Base-by-base conservation (phyloP, 78 protist genomes). In the Cyanophora paradoxa region DNA sequence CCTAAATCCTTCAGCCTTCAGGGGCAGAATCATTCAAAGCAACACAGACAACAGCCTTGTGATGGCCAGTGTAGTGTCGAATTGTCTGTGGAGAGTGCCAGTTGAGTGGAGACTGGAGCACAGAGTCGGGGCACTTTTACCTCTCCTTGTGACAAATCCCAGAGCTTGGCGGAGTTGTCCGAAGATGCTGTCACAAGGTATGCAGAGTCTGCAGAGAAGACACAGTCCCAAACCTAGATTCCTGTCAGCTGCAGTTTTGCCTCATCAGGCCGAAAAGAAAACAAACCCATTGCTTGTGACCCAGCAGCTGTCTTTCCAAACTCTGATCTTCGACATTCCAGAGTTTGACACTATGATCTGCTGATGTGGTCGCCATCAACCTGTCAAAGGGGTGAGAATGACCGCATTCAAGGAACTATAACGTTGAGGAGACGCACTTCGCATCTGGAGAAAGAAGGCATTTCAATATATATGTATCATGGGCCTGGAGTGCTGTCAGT, bases 211-310 rank as follows among this genome's bases (percentile, higher is more conserved):
- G 83, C 77, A 2, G 91, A 77, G 79, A 92, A 96, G 56, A 85
- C 92, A 24, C 93, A 89, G 80, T 96, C 98, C 99, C 99, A 96
- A 19, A 96, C 99, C 99, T 98, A 94, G n/a, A 10, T 44, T 10
- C 10, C 52, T 16, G 52, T 10, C n/a, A 44, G 13, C 52, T 44
- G 52, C 10, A 44, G n/a, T 44, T 44, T 16, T 16, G 10, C 52
- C 52, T 44, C 13, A 44, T 44, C 52, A 44, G 10, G 52, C 10
- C n/a, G 10, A 13, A 44, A 44, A 44, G 10, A 13, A 16, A 13
- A 44, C 10, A 10, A 44, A 44, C 52, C 52, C 52, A 44, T 20
- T 89, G 66, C 76, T 72, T 71, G 79, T 95, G 98, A 0, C 94
- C 97, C 3, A 28, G 39, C 17, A 95, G 79, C 0, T 81, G 72